Evolutionary conservation across 192 early-diverging fungal species (phyloP).

Genomic region (Oehlia diaphana): DNA sequence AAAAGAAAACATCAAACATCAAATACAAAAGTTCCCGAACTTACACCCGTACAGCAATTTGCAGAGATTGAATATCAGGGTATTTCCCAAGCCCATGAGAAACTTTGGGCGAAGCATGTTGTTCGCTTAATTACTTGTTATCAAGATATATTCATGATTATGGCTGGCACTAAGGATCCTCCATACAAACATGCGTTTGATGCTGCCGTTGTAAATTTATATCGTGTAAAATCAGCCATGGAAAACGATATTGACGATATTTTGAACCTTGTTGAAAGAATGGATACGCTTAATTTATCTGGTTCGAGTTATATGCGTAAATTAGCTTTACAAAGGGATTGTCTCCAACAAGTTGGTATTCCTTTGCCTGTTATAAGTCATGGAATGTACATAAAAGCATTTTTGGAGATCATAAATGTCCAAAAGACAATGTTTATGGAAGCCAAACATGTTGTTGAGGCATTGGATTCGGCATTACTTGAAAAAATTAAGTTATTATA

Average conservation of each 20-base stretch:
- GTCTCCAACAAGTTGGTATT: background rate
- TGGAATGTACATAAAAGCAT: background rate
- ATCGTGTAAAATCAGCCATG: background rate
- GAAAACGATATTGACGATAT: background rate
- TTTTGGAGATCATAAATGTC: background rate
- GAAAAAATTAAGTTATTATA: background rate
- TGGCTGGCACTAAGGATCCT: background rate
- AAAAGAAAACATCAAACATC: background rate
- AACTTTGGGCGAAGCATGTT: background rate
- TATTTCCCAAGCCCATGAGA: background rate
- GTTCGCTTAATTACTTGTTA: background rate
- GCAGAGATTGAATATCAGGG: background rate
- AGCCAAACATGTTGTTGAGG: background rate
- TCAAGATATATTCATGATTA: background rate
- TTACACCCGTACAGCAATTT: background rate
- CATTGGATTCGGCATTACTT: background rate
- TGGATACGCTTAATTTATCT: background rate
- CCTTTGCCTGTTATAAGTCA: background rate
- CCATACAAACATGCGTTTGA: conserved; percentile 4
- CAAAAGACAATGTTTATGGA: background rate
- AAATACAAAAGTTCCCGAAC: background rate
- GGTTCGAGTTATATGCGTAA: background rate
- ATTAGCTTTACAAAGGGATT: background rate
- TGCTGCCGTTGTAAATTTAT: conserved; percentile 7
- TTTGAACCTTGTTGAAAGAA: background rate